Evolutionary conservation across 306 rosid genomes (phyloP).

Genomic region (Dalbergia cochinchinensis): DNA sequence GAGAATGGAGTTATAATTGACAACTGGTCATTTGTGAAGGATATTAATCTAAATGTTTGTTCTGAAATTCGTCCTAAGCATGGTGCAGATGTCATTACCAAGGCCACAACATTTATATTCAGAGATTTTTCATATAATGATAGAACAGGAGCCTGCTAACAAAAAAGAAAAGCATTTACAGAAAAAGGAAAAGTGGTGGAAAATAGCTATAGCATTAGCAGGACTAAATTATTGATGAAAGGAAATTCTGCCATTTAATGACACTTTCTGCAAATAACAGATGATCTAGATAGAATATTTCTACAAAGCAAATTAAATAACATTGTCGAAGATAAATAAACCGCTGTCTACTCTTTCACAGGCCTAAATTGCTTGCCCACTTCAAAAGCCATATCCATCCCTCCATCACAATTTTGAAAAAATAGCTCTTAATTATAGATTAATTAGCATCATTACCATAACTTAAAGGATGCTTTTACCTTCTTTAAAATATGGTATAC

Average conservation of each 20-base stretch:
- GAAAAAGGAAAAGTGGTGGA: conserved; percentile 3
- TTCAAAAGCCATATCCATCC: too few relatives aligned
- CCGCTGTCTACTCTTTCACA: neutral
- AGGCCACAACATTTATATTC: conserved; percentile 11
- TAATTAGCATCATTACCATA: too few relatives aligned
- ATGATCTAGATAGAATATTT: conserved; percentile 4
- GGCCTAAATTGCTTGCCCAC: too few relatives aligned
- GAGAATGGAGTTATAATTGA: conserved; percentile 22
- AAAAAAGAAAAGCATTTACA: neutral
- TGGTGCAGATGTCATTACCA: conserved; percentile 4
- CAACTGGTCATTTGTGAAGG: conserved; percentile 22
- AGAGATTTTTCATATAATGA: conserved; percentile 1
- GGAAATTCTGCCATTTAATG: neutral
- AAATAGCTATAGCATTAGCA: neutral
- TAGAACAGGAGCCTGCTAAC: neutral
- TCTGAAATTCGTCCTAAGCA: conserved; percentile 1
- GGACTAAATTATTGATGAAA: neutral
- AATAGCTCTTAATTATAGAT: too few relatives aligned
- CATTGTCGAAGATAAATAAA: neutral
- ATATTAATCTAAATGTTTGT: neutral
- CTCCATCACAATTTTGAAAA: too few relatives aligned
- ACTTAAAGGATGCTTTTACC: too few relatives aligned
- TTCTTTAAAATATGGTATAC: neutral
- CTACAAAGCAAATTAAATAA: neutral
- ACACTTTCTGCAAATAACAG: neutral